phyloP scores from a whole-genome alignment of 2,329 filamentous ascomycete genomes.

The Ophiocordyceps camponoti-leonardi region DNA sequence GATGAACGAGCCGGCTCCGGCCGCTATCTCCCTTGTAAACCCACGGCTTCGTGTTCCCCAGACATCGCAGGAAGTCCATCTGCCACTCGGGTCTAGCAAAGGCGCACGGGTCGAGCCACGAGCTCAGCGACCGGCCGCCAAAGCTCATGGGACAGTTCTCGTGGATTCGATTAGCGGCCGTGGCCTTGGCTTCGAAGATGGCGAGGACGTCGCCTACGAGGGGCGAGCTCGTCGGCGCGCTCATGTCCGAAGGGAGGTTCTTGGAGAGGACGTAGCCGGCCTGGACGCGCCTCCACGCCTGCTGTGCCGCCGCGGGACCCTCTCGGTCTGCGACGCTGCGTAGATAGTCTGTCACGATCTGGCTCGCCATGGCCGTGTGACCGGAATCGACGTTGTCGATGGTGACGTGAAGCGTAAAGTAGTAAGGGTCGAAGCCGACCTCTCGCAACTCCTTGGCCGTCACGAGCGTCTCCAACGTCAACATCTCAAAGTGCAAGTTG shows the following conservation, averaged over 20 bases:
- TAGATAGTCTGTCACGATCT: slow-evolving; percentile 21
- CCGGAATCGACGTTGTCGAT: slow-evolving; percentile 32
- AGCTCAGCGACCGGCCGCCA: slow-evolving; percentile 1
- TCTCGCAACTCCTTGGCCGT: slow-evolving; percentile 23
- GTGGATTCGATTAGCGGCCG: slow-evolving; percentile 1
- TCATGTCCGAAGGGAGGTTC: neutral
- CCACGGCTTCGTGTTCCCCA: slow-evolving; percentile 13
- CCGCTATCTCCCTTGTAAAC: slow-evolving; percentile 19
- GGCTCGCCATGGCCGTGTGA: slow-evolving; percentile 27
- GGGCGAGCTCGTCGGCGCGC: neutral
- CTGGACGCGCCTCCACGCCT: slow-evolving; percentile 5
- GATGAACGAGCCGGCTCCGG: slow-evolving; percentile 22
- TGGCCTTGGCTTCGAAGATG: slow-evolving; percentile 3
- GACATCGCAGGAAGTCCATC: slow-evolving; percentile 2
- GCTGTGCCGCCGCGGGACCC: neutral
- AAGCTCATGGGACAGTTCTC: slow-evolving; percentile 2
- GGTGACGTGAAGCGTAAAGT: slow-evolving; percentile 31
- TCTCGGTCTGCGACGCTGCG: slow-evolving; percentile 8
- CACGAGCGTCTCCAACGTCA: slow-evolving; percentile 11
- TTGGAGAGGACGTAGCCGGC: slow-evolving; percentile 5
- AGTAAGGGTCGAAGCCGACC: slow-evolving; percentile 23
- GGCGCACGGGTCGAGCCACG: slow-evolving; percentile 1
- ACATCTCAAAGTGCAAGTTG: slow-evolving; percentile 28
- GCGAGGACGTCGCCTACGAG: neutral
- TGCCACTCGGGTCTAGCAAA: slow-evolving; percentile 1